A percentile compares a stretch with the other conserved stretches of the same genome.
Evolutionary conservation across 225 moss, liverwort and hornwort species (phyloP).

Genomic region (Pseudoscleropodium purum): DNA sequence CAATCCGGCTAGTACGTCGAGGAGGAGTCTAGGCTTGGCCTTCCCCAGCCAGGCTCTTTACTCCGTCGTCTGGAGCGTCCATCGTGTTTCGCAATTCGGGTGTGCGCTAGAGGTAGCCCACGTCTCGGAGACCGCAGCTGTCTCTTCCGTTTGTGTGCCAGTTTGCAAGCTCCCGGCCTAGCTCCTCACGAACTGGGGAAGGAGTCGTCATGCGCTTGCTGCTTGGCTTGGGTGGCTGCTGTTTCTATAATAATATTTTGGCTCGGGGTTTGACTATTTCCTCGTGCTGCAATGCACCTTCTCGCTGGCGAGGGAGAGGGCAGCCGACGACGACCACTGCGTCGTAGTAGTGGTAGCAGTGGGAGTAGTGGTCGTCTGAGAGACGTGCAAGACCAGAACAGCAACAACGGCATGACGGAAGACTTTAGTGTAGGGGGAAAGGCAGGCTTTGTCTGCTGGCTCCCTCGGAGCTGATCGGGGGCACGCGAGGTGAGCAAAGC

Average conservation of each 20-base stretch:
- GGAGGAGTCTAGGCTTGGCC: neutral
- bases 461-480: neutral
- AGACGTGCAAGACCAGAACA: neutral
- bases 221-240: neutral
- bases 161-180: neutral
- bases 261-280: slow-evolving; percentile 15
- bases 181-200: neutral
- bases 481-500: neutral
- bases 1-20: neutral
- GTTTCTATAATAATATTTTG: neutral
- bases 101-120: neutral
- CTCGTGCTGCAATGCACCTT: neutral
- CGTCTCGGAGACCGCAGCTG: neutral
- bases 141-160: neutral
- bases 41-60: neutral
- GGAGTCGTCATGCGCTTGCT: neutral
- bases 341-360: neutral
- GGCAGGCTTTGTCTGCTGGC: neutral
- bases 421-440: neutral
- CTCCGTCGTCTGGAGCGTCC: neutral
- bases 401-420: neutral
- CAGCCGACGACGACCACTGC: neutral
- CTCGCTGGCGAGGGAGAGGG: neutral
- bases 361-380: neutral
- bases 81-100: slow-evolving; percentile 5